Conservation (phyloP, 1,284 basidiomycete species). For the Xerocomus amazonicus region DNA sequence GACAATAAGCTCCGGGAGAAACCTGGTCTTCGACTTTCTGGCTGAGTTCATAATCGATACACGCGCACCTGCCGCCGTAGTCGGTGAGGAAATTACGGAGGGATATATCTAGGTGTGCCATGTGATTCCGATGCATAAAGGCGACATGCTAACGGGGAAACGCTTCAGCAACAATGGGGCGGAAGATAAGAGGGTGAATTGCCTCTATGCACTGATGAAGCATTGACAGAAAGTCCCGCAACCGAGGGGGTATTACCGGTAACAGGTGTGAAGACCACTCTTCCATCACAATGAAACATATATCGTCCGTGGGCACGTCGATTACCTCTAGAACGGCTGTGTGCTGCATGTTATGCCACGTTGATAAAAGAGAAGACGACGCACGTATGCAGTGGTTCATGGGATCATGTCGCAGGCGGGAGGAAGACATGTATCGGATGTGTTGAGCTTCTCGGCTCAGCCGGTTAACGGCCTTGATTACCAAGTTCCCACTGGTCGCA, state of each 20-base stretch:
- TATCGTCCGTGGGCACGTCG: slow-evolving; percentile 46
- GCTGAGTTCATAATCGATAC: slow-evolving; percentile 71
- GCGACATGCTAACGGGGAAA: slow-evolving; percentile 51
- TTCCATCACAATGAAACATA: slow-evolving; percentile 73
- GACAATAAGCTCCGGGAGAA: slow-evolving; percentile 40
- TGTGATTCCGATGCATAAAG: slow-evolving; percentile 64
- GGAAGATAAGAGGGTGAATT: slow-evolving; percentile 3
- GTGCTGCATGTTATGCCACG: slow-evolving; percentile 5
- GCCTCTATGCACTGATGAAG: slow-evolving; percentile 67
- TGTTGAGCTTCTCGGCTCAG: too few species aligned
- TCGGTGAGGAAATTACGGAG: slow-evolving; percentile 65
- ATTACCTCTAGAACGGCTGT: slow-evolving; percentile 64
- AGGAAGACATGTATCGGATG: slow-evolving; percentile 52
- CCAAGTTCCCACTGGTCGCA: too few species aligned
- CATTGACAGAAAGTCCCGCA: slow-evolving; percentile 51
- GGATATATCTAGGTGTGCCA: slow-evolving; percentile 71
- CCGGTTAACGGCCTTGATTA: slow-evolving; percentile 65
- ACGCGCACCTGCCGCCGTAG: slow-evolving; percentile 58
- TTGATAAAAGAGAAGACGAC: slow-evolving; percentile 1
- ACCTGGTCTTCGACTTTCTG: slow-evolving; percentile 42
- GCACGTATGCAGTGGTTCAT: slow-evolving; percentile 74
- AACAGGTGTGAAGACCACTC: slow-evolving; percentile 68
- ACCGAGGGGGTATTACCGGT: slow-evolving; percentile 46
- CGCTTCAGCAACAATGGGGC: slow-evolving; percentile 3
- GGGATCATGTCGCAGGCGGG: slow-evolving; percentile 50